Evolutionary conservation across 352 stramenopile species (phyloP).

Genomic region (Phytophthora macrochlamydospora): DNA sequence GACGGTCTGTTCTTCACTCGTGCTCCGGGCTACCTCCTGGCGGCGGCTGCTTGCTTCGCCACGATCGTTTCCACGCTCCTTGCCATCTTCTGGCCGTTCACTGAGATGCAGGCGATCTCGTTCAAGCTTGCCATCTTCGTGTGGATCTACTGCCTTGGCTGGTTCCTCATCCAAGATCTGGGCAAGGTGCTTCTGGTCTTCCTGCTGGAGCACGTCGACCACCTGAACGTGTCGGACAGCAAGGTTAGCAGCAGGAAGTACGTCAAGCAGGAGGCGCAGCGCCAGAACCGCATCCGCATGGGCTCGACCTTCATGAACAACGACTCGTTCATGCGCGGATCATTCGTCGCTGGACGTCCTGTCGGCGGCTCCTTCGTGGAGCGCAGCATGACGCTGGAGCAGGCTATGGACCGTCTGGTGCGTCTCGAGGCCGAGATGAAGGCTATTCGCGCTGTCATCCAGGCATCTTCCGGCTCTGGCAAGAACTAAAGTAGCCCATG

Average conservation of each 20-base stretch:
- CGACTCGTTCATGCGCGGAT: slow-evolving; percentile 77
- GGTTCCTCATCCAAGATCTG: slow-evolving; percentile 89
- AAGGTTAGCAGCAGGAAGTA: slow-evolving; percentile 70
- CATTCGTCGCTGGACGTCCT: slow-evolving; percentile 75
- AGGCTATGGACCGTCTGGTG: slow-evolving; percentile 75
- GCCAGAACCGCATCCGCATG: slow-evolving; percentile 82
- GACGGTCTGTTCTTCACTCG: slow-evolving; percentile 84
- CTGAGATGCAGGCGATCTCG: slow-evolving; percentile 78
- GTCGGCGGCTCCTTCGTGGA: slow-evolving; percentile 64
- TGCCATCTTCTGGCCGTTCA: slow-evolving; percentile 86
- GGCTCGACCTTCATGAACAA: slow-evolving; percentile 63
- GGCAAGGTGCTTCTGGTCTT: slow-evolving; percentile 73
- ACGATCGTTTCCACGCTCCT: slow-evolving; percentile 84
- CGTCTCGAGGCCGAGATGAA: slow-evolving; percentile 74
- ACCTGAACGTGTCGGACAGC: slow-evolving; percentile 63
- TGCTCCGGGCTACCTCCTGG: slow-evolving; percentile 70
- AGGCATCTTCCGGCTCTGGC: slow-evolving; percentile 39
- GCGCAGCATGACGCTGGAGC: slow-evolving; percentile 67
- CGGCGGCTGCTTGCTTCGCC: slow-evolving; percentile 76
- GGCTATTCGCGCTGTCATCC: slow-evolving; percentile 68
- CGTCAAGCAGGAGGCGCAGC: slow-evolving; percentile 63
- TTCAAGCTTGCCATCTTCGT: slow-evolving; percentile 76
- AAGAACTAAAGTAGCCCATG: slow-evolving; percentile 25
- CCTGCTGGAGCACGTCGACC: slow-evolving; percentile 59
- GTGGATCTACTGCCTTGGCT: slow-evolving; percentile 90